Base-by-base conservation (phyloP, 2,329 filamentous ascomycete genomes). In the Colletotrichum liaoningense region DNA sequence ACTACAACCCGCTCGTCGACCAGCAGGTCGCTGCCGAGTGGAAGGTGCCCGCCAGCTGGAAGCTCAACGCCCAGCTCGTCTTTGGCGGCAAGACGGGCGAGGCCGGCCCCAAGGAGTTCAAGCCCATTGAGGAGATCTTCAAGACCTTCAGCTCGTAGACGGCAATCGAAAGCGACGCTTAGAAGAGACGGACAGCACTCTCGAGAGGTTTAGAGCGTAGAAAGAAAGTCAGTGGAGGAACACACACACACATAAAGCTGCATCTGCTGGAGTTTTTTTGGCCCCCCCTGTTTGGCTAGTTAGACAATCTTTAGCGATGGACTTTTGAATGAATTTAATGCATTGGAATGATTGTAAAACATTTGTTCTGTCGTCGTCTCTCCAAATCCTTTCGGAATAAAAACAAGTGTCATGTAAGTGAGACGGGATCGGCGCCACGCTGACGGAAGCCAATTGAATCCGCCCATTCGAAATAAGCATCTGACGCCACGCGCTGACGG, bases 1-100 rank as follows among this genome's bases (percentile, higher is more conserved):
- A 98, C 87, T 97, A 97, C 88, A 97, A 95, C 89, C 95, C 95
- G 24, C 84, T 98, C 72, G 90, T 97, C 77, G 93, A 97, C 84
- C 87, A 88, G 76, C 90, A 92, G 85, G 93, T 95, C 66, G 84
- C 88, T 57, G 86, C 84, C 74, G 86, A 90, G 77, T 98, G 94
- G 93, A 88, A 88, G 70, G 78, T 97, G 38, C 93, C 94, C 56
- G 79, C 84, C 22, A 88, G 89, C 78, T 98, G 95, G 95, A 90
- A 90, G 80, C 89, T 97, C 76, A 90, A 92, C 80, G 92, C 93
- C 28, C 94, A 97, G 88, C 86, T 98, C 76, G 95, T 97, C 79
- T 97, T 98, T 83, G 94, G 94, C 76, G 90, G 88, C 75, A 87
- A 86, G 66, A 86, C 86, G 24, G 89, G 83, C 62, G 86, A 87